Evolutionary conservation across 2,329 filamentous ascomycete species (phyloP), one percentile per base, ranked within the genome.

Genomic region (Ramularia endophylla): DNA sequence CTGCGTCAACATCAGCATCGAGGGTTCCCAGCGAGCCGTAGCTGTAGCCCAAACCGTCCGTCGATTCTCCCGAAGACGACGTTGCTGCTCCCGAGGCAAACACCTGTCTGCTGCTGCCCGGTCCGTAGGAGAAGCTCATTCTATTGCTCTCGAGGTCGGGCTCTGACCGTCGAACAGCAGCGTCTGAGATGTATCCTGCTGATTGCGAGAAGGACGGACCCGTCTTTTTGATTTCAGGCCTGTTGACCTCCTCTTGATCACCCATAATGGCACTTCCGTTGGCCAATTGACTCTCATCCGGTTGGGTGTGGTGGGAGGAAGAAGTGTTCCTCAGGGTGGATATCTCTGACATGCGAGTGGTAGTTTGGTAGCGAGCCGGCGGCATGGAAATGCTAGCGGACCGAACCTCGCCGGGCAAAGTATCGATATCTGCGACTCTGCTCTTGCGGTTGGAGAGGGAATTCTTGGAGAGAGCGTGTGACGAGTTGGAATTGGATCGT

Each of bases 111-210:
- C 77, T 76, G 17, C 84, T 65, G 22, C 83, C 87, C 57, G 84
- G 83, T 37, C 86, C 67, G 1, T 85, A 89, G 6, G 82, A 85
- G 45, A 83, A 75, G 17, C 84, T 88, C 59, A 84, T 71, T 37
- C 85, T 78, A 55, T 85, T 83, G 32, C 70, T 70, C 28, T 81
- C 68, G 22, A 54, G 36, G 28, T 60, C 58, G 16, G 53, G 52
- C 34, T 61, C 59, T 6, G 51, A 43, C 42, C 57, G 49, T 34
- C 52, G 48, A 17, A 43, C 38, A n/a, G 40, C 41, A 25, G 22
- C 22, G 22, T 25, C 22, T 6, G 22, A 25, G 11, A 25, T 25
- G 22, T 25, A 25, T 25, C 22, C 22, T 11, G 6, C 22, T 25
- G 6, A 6, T 25, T 6, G 22, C 11, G 22, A 6, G 22, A 25